phyloP scores from a whole-genome alignment of 169 alveolate species.

The Amoebophrya sp. region DNA sequence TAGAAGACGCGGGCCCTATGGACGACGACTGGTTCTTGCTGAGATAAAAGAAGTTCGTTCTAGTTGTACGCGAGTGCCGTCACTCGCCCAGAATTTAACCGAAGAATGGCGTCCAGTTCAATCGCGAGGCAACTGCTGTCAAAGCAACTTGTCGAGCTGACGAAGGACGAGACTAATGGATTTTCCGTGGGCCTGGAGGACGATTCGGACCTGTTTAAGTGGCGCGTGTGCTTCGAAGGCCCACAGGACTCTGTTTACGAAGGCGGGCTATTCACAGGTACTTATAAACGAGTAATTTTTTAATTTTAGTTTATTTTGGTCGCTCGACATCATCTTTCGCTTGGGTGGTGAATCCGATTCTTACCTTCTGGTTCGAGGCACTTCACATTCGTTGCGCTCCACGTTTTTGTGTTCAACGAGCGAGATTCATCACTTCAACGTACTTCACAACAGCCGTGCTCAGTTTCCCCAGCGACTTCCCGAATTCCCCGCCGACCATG shows the following conservation, averaged over 20 bases:
- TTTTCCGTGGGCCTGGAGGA: slow-evolving; percentile 88
- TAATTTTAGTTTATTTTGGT: too few relatives aligned
- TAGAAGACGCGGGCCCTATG: too few relatives aligned
- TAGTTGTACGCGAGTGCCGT: too few relatives aligned
- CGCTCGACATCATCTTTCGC: too few relatives aligned
- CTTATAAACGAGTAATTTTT: too few relatives aligned
- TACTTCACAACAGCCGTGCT: too few relatives aligned
- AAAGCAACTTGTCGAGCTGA: slow-evolving; percentile 40
- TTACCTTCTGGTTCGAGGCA: too few relatives aligned
- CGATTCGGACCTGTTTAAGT: slow-evolving; percentile 66
- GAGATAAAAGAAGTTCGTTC: neutral
- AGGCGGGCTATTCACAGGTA: slow-evolving; percentile 90
- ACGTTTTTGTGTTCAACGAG: too few relatives aligned
- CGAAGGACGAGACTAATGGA: slow-evolving; percentile 56
- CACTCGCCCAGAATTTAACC: neutral
- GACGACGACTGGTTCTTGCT: neutral
- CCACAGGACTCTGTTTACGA: slow-evolving; percentile 89
- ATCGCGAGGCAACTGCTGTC: neutral
- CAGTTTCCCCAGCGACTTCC: slow-evolving; percentile 88
- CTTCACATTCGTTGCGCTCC: too few relatives aligned
- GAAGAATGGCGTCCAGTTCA: neutral
- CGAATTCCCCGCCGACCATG: slow-evolving; percentile 93
- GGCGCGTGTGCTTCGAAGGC: slow-evolving; percentile 89
- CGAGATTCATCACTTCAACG: too few relatives aligned
- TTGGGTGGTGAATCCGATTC: too few relatives aligned